Evolutionary conservation across 805 yeast genomes (phyloP).

Genomic region (Pichia deserticola): DNA sequence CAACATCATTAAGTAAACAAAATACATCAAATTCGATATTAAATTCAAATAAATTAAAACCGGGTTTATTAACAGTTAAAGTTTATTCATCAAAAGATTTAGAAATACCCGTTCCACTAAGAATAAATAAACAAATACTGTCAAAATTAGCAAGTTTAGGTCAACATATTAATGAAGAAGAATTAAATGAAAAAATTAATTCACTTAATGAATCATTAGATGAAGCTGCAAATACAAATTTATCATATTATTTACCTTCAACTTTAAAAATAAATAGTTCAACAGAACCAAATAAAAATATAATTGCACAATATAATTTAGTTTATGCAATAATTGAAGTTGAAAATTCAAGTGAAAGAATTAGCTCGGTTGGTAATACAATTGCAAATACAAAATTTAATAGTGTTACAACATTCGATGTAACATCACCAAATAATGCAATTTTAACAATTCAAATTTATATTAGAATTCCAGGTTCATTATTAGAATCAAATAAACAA

Average conservation of each 20-base stretch:
- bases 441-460: slow-evolving; percentile 66
- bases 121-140: slow-evolving; percentile 54
- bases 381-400: slow-evolving; percentile 76
- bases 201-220: slow-evolving; percentile 22
- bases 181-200: slow-evolving; percentile 28
- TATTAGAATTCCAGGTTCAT: slow-evolving; percentile 64
- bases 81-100: slow-evolving; percentile 64
- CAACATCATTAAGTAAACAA: not conserved
- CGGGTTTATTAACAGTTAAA: slow-evolving; percentile 74
- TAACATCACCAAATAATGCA: slow-evolving; percentile 42
- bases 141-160: slow-evolving; percentile 61
- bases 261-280: slow-evolving; percentile 24
- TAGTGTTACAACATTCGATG: slow-evolving; percentile 87
- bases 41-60: slow-evolving; percentile 26
- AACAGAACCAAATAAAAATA: slow-evolving; percentile 51
- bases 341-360: slow-evolving; percentile 85
- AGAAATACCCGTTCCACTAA: slow-evolving; percentile 62
- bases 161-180: slow-evolving; percentile 29
- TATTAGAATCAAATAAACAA: slow-evolving; percentile 33
- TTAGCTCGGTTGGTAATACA: slow-evolving; percentile 82
- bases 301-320: slow-evolving; percentile 38
- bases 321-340: slow-evolving; percentile 85
- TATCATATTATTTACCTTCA: slow-evolving; percentile 39
- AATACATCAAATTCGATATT: not conserved
- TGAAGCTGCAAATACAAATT: slow-evolving; percentile 21